Base-by-base conservation (phyloP, 148 eudicot genomes). In the Rhododendron henanense region DNA sequence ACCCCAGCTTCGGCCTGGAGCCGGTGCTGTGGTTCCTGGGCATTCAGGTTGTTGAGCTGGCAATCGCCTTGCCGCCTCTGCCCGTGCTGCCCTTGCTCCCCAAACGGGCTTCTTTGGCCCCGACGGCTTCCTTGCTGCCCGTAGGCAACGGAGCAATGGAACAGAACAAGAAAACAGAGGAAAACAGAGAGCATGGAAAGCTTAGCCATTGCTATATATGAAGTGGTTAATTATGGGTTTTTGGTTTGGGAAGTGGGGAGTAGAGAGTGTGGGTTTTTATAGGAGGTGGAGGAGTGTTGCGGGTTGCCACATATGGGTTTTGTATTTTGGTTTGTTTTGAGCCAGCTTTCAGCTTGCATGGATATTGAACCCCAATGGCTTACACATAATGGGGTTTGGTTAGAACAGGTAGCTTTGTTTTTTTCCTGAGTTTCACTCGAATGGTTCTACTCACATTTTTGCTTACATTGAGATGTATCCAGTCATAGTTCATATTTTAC, bases 1-100 rank as follows among this genome's bases (percentile, higher is more conserved):
- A 85, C 48, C 47, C 98, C 98, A 11, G 90, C 98, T 45, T 95
- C 98, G 0, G 97, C 84, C 84, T 90, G 79, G n/a, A n/a, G n/a
- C 16, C 86, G 84, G 45, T 80, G 81, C 1, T 89, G 82, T 53
- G 98, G 98, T 25, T 94, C 94, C 10, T 83, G 89, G 4, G 96
- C 92, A 1, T 87, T 91, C 65, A 94, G 81, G n/a, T 88, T 88
- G 35, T 85, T 77, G 41, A 95, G 47, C 13, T 89, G 90, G 85
- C 98, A 95, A 87, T 89, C 87, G 16, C 88, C 83, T 87, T 88
- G 87, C 59, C 86, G 69, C 8, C 83, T 81, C 67, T 78, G 85
- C 48, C 47, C 1, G 1, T 19, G 79, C 47, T 39, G 50, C 48
- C 9, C 47, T 39, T 37, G 47, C 25, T 37, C 19, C 1, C 78